Evolutionary conservation across 441 rosid genomes (phyloP), one percentile per base, ranked within the genome.

Genomic region (Erysimum pusillum): DNA sequence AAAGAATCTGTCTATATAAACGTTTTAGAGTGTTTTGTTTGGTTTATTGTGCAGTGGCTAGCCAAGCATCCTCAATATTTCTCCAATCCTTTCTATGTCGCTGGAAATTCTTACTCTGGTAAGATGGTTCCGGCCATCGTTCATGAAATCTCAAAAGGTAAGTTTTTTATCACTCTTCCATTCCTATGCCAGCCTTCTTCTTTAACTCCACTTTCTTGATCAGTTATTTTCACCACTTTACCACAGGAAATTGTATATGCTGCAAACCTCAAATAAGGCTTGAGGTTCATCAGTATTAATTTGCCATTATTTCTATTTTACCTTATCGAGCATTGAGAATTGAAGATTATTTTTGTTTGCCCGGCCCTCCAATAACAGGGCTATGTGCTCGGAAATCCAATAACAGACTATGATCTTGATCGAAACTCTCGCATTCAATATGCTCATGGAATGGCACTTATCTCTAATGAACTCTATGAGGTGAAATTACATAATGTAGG

Each of bases 91-190:
- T 15, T 91, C 38, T 93, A 84, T 67, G 58, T 88, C 0, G 65
- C 86, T 6, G 96, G 96, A 11, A 88, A 87, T 67, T 90, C 98
- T 4, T 90, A 88, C 77, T 68, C 97, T 2, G 97, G 97, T 76
- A 15, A 79, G 4, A 73, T 73, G 17, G 53, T 91, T 53, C 98
- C 98, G 3, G 77, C 75, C 28, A 22, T 88, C 3, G 85, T 79
- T 65, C 86, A 86, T 61, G 72, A 74, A 32, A 86, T 90, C 45
- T 78, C 78, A 67, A 67, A 45, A 25, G 78, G 78, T 62, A 60
- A 28, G 41, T 14, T 32, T 14, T 32, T 18, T n/a, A 12, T 45
- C 36, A 15, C 31, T 60, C 31, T 60, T 73, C 52, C 35, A 7
- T 10, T 25, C 0, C 4, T 4, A 38, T 28, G 20, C 28, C 17